Conservation (phyloP, 768 basidiomycete species). For the Thelephora aurantiotincta region DNA sequence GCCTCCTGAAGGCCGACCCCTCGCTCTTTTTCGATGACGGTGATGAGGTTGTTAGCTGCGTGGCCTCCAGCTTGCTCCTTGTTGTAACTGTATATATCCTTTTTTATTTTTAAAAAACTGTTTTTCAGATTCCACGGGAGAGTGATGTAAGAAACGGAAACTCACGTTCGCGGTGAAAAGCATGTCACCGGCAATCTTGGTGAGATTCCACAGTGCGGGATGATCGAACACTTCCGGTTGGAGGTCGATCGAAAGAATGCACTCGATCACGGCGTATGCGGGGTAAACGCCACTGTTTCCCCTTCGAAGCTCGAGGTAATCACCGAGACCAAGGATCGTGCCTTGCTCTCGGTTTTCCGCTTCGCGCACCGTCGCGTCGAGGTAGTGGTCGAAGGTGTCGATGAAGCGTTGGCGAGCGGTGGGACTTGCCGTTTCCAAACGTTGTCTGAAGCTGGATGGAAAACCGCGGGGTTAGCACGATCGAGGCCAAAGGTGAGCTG, state of each 20-base stretch:
- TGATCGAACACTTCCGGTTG: conserved; percentile 14
- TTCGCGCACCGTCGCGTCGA: conserved; percentile 7
- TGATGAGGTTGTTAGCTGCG: conserved; percentile 15
- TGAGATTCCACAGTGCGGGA: conserved; percentile 10
- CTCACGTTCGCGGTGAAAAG: conserved; percentile 15
- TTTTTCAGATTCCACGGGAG: no score
- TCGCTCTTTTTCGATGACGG: conserved; percentile 15
- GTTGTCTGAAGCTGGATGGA: no score
- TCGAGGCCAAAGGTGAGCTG: background rate
- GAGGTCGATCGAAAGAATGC: conserved; percentile 13
- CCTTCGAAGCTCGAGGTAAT: conserved; percentile 13
- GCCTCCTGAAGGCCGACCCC: conserved; percentile 14
- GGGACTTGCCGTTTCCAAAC: background rate
- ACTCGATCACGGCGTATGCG: conserved; percentile 14
- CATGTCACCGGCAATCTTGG: conserved; percentile 13
- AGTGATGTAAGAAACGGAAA: background rate
- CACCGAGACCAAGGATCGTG: conserved; percentile 10
- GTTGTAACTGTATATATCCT: conserved; percentile 21
- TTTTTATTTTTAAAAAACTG: no score
- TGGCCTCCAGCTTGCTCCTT: conserved; percentile 18
- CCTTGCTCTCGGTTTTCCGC: conserved; percentile 9
- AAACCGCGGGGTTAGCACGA: background rate
- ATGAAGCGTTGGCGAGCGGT: conserved; percentile 5
- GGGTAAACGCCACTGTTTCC: conserved; percentile 14
- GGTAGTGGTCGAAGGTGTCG: background rate